Base-by-base conservation (phyloP, 139 green algal genomes). In the Medakamo hakoo region DNA sequence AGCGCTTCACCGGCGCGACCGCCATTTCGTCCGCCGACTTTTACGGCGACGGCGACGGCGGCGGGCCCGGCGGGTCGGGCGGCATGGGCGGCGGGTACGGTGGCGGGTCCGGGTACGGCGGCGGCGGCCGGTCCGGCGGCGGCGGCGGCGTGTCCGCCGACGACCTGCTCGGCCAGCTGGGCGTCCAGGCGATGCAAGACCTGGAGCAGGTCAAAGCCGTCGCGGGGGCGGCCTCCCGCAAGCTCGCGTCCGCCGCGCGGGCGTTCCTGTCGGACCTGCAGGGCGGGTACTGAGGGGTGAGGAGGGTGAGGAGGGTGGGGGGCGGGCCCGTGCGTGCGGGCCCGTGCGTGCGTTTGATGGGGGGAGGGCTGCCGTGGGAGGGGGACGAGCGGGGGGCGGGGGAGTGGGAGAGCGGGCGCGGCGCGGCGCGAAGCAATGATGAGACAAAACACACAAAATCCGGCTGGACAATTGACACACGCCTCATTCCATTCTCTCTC, bases 21-120 rank as follows among this genome's bases (percentile, higher is more conserved):
- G 76, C 87, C 49, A 95, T 94, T 63, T 87, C 76, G 16, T 88
- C 76, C 0, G 80, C 82, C 2, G 86, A 86, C 40, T 95, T 85
- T 73, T 94, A 91, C 71, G 69, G 72, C 19, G 32, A 76, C 27
- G 64, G 68, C 26, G 64, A 68, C 20, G 64, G 62, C 19, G 25
- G 21, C 40, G 30, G 49, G 4, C 28, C 49, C 23, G 29, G 49
- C 14, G 65, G 68, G 49, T 29, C 27, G 22, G 56, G 68, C 29
- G 60, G 29, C 57, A 16, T 22, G 9, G 58, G 49, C 16, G 25
- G 58, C 30, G 58, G 61, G 3, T 40, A 31, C 4, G 57, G 55
- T 5, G 68, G 58, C 4, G 58, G 31, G 9, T 52, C 40, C 40
- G 9, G 9, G 9, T 52, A 52, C 30, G 58, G 62, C 9, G 57